A percentile compares a stretch with the other conserved stretches of the same genome.
Conservation (phyloP, 257 asterid species). For the Fraxinus excelsior region DNA sequence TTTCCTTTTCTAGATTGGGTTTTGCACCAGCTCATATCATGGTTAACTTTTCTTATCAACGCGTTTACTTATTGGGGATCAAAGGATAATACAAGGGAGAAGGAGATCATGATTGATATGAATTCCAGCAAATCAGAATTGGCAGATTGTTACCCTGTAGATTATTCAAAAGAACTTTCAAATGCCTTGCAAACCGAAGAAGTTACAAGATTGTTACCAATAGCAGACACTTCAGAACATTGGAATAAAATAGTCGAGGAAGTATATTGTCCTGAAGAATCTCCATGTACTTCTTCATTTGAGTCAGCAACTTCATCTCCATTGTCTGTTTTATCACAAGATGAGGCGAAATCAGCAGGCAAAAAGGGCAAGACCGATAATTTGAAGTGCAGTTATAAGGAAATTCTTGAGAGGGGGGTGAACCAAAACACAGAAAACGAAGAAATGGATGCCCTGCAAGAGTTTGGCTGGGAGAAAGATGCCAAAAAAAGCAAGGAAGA, state of each 20-base stretch:
- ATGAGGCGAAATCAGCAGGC: slow-evolving; percentile 17
- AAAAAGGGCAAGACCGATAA: slow-evolving; percentile 12
- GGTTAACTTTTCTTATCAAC: slow-evolving; percentile 25
- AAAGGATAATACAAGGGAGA: slow-evolving; percentile 29
- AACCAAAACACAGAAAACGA: slow-evolving; percentile 13
- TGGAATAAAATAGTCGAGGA: slow-evolving; percentile 28
- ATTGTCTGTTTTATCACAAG: slow-evolving; percentile 24
- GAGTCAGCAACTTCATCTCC: slow-evolving; percentile 41
- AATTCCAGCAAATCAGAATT: not conserved
- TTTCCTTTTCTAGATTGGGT: too few species aligned
- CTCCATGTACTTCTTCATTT: slow-evolving; percentile 28
- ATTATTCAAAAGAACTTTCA: not conserved
- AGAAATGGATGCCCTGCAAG: too few species aligned
- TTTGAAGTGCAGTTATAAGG: slow-evolving; percentile 50
- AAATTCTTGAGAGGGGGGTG: slow-evolving; percentile 38
- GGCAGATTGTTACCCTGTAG: not conserved
- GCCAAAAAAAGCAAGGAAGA: too few species aligned
- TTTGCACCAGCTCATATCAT: slow-evolving; percentile 25
- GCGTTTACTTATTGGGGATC: slow-evolving; percentile 25
- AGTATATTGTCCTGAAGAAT: slow-evolving; percentile 20
- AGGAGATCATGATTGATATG: slow-evolving; percentile 44
- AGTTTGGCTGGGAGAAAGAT: too few species aligned
- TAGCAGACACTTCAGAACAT: slow-evolving; percentile 1
- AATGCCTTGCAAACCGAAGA: slow-evolving; percentile 1
- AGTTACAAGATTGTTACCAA: not conserved